Evolutionary conservation across 352 stramenopile species (phyloP), one percentile per base, ranked within the genome.

Genomic region (Pythium sp.): DNA sequence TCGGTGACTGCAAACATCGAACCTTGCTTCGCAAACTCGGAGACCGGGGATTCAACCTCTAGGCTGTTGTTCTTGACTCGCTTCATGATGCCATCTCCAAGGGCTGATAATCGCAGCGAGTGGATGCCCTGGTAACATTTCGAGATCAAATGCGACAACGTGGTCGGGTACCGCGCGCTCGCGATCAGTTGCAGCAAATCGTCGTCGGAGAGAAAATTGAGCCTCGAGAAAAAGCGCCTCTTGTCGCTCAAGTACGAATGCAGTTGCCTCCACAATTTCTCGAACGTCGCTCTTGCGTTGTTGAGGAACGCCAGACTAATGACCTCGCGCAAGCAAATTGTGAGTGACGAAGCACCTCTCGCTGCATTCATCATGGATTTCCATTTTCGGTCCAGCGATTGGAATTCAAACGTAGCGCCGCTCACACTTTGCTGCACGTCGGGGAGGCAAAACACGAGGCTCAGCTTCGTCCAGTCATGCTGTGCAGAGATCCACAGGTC

Each of bases 351-450:
- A 0, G 79, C 76, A 0, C 71, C 76, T 67, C 80, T 84, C 0
- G 78, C 77, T 34, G 81, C 68, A 7, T 79, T 72, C 82, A 92
- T 92, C 78, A 89, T 88, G 0, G 76, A 74, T 62, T 76, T 77
- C 84, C 84, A 92, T 51, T 92, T 92, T 5, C 84, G 82, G 55
- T 87, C 80, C 12, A 91, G 62, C 2, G 75, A 71, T 62, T 89
- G 79, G 36, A 90, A 92, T 54, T 89, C 81, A 41, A 82, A 83
- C 1, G 74, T 78, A 0, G 82, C 79, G 22, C 88, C 76, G 11
- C 64, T 71, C 0, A 90, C 81, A 63, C 75, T 84, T 60, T 89
- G 72, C 38, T 90, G 82, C 2, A 91, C 77, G 60, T 91, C 80
- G 22, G 67, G 72, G 22, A 89, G 71, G 3, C 67, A 62, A 51